Conservation (phyloP, 306 rosid species). For the Benincasa hispida region DNA sequence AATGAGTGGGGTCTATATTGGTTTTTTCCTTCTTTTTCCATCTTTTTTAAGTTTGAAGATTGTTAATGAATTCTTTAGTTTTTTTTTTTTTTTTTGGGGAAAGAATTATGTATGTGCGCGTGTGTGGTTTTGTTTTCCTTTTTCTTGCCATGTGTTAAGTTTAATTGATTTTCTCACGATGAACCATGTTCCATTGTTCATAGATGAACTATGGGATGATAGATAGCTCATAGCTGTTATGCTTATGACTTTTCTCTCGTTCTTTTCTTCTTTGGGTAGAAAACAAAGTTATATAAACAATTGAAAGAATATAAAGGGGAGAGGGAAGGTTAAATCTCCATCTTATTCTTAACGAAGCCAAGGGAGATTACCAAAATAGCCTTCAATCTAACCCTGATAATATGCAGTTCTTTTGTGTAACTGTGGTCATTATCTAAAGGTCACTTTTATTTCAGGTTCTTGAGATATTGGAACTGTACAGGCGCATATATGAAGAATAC, state of each 20-base stretch:
- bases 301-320: background rate
- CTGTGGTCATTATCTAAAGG: background rate
- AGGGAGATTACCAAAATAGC: background rate
- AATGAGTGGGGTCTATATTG: no score
- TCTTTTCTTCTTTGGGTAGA: background rate
- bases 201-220: background rate
- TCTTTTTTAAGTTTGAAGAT: background rate
- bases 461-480: constrained; percentile 69
- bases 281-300: background rate
- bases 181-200: background rate
- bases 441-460: constrained; percentile 53
- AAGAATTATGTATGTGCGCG: no score
- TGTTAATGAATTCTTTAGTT: background rate
- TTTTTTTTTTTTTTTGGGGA: no score
- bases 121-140: no score
- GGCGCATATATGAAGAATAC: constrained; percentile 78
- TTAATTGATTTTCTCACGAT: background rate
- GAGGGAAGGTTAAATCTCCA: background rate
- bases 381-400: background rate
- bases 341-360: background rate
- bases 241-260: background rate
- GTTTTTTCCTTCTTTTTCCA: no score
- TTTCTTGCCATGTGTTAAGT: background rate
- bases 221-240: no score
- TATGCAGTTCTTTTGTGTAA: background rate